phyloP scores from a whole-genome alignment of 163 green algal genomes.

The Chlamydomonas reinhardtii region DNA sequence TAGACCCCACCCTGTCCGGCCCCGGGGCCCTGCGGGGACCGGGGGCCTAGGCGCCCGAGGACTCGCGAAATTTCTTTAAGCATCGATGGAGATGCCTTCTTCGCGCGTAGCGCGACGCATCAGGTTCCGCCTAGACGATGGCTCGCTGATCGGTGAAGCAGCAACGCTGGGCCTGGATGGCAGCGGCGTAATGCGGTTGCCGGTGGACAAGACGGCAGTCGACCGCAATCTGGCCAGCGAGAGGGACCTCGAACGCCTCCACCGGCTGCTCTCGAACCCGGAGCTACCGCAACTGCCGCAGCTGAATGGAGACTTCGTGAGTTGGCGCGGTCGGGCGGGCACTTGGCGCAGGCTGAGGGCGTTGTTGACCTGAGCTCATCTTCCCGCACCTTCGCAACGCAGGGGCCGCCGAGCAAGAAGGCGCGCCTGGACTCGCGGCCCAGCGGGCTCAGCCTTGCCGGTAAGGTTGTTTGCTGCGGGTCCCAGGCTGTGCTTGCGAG shows the following conservation, averaged over 20 bases:
- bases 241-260: constrained; percentile 35
- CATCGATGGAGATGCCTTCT: neutral
- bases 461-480: neutral
- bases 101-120: constrained; percentile 18
- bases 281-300: constrained; percentile 13
- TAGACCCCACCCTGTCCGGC: too few relatives aligned
- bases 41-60: too few relatives aligned
- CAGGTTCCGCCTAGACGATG: constrained; percentile 48
- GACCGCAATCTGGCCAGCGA: constrained; percentile 22
- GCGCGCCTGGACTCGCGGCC: constrained; percentile 27
- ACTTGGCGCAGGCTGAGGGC: neutral
- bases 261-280: constrained; percentile 35
- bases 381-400: constrained; percentile 26
- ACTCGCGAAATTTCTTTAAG: neutral
- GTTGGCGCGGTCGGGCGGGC: too few relatives aligned
- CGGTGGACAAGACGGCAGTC: constrained; percentile 24
- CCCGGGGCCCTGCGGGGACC: too few relatives aligned
- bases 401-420: constrained; percentile 41
- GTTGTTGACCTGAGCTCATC: constrained; percentile 13
- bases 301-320: constrained; percentile 22
- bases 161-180: constrained; percentile 17
- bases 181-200: constrained; percentile 24
- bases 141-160: constrained; percentile 37
- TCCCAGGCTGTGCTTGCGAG: too few relatives aligned
- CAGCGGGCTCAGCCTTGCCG: constrained; percentile 32